Conservation (phyloP, 305 asterid species). For the Solanum hybrid region DNA sequence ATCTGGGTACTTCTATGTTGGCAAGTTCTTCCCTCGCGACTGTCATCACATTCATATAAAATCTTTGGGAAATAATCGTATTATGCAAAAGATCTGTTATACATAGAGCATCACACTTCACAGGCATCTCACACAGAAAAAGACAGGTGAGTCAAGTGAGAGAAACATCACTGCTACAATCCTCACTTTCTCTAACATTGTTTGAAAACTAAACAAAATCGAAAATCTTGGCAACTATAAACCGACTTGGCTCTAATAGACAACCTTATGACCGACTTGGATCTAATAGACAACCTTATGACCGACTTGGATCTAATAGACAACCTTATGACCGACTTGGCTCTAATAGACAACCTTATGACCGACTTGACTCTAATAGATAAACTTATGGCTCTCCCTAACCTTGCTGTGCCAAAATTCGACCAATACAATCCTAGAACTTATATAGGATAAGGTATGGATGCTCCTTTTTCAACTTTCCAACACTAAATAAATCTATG, state of each 20-base stretch:
- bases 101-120: neutral
- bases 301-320: neutral
- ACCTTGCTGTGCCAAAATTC: neutral
- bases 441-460: neutral
- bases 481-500: neutral
- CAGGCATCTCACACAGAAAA: neutral
- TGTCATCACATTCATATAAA: neutral
- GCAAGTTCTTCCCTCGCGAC: neutral
- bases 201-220: neutral
- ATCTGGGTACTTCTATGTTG: neutral
- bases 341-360: neutral
- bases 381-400: neutral
- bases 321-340: neutral
- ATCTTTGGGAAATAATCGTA: neutral
- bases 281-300: neutral
- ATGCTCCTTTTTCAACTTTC: neutral
- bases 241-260: neutral
- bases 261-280: neutral
- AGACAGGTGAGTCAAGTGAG: neutral
- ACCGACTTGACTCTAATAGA: neutral
- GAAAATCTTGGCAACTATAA: neutral
- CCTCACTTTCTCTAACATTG: neutral
- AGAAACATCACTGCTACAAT: neutral
- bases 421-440: neutral
- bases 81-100: neutral